phyloP scores from a whole-genome alignment of 2,329 filamentous ascomycete species.

The Fusarium sp. region DNA sequence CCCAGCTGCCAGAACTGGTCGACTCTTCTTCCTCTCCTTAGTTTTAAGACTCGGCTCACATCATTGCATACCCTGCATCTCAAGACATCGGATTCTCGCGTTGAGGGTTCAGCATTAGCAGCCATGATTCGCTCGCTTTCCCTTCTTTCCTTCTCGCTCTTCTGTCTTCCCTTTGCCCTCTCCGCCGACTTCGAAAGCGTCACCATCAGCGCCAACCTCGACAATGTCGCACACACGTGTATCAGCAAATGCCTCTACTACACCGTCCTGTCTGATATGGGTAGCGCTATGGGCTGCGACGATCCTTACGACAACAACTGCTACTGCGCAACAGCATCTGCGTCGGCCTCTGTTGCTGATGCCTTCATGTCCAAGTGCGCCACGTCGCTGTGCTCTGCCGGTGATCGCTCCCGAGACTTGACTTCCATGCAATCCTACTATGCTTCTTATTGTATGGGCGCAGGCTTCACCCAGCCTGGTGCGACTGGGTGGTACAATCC shows the following conservation, averaged over 20 bases:
- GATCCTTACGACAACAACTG: conserved; percentile 41
- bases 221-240: conserved; percentile 27
- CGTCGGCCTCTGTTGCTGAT: conserved; percentile 32
- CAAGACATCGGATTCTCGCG: not conserved
- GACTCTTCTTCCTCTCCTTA: not conserved
- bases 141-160: conserved; percentile 9
- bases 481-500: conserved; percentile 41
- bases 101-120: not conserved
- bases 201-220: conserved; percentile 29
- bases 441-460: conserved; percentile 43
- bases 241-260: conserved; percentile 38
- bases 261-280: conserved; percentile 29
- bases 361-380: conserved; percentile 37
- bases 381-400: conserved; percentile 30
- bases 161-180: conserved; percentile 5
- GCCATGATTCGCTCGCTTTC: conserved; percentile 21
- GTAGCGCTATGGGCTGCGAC: conserved; percentile 37
- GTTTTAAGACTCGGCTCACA: not conserved
- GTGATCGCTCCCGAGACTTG: conserved; percentile 38
- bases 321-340: conserved; percentile 40
- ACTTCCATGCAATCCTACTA: conserved; percentile 42
- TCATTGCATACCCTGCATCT: not conserved
- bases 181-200: conserved; percentile 28
- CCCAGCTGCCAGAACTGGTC: not conserved
- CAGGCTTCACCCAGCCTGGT: conserved; percentile 40